Conservation (phyloP, 129 eudicot genomes). For the Escallonia herrerae region DNA sequence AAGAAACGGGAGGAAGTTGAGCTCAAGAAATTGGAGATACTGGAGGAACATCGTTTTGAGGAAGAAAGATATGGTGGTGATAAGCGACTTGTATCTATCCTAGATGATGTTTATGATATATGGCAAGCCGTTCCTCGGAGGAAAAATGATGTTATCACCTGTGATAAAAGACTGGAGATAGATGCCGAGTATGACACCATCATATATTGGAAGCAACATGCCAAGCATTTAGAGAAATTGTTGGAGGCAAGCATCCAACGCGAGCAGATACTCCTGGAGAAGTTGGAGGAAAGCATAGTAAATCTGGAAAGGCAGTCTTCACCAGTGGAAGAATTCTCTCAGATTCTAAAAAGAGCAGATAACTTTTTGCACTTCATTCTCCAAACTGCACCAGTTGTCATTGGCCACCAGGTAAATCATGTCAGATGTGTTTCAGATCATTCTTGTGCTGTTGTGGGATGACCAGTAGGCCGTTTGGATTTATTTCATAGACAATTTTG, state of each 20-base stretch:
- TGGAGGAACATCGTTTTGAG: slow-evolving; percentile 79
- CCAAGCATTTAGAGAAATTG: slow-evolving; percentile 54
- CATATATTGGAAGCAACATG: slow-evolving; percentile 80
- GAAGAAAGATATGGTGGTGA: slow-evolving; percentile 49
- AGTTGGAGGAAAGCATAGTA: slow-evolving; percentile 73
- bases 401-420: slow-evolving; percentile 81
- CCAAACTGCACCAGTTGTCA: slow-evolving; percentile 92
- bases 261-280: slow-evolving; percentile 59
- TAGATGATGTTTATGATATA: slow-evolving; percentile 54
- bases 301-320: slow-evolving; percentile 79
- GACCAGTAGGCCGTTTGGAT: too few species aligned
- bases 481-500: too few species aligned
- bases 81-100: slow-evolving; percentile 59
- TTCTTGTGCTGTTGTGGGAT: slow-evolving; percentile 1
- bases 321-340: slow-evolving; percentile 86
- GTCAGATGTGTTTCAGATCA: neutral
- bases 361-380: slow-evolving; percentile 87
- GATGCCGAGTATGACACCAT: slow-evolving; percentile 77
- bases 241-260: slow-evolving; percentile 81
- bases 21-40: slow-evolving; percentile 75
- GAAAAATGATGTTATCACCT: slow-evolving; percentile 41
- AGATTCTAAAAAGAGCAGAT: slow-evolving; percentile 86
- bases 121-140: slow-evolving; percentile 61
- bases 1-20: slow-evolving; percentile 75
- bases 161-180: slow-evolving; percentile 48